Percentiles rank a stretch among this genome's conserved stretches.
phyloP scores from a whole-genome alignment of 208 protist species.

The Trypanosoma grayi region DNA sequence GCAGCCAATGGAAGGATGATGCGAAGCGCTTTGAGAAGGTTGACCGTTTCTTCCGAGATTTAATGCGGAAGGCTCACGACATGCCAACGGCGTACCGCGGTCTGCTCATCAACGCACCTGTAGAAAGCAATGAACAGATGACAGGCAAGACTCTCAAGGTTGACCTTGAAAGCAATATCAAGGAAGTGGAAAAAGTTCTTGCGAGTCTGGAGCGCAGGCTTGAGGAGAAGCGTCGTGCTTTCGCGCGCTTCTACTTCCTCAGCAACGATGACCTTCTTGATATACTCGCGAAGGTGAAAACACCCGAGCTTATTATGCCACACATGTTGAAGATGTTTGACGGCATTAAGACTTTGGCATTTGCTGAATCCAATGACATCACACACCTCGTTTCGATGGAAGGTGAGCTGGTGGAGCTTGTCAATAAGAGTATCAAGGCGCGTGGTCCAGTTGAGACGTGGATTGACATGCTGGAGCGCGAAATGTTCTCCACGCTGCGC shows the following conservation, averaged over 20 bases:
- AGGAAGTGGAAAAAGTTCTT: conserved; percentile 93
- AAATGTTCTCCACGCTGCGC: conserved; percentile 93
- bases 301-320: conserved; percentile 96
- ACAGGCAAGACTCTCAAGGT: conserved; percentile 70
- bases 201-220: conserved; percentile 94
- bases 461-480: conserved; percentile 94
- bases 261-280: conserved; percentile 97
- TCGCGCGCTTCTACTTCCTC: conserved; percentile 98
- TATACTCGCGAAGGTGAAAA: conserved; percentile 97
- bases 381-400: conserved; percentile 92
- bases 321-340: conserved; percentile 99
- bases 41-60: conserved; percentile 93
- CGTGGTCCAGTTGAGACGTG: conserved; percentile 94
- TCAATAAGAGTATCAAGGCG: conserved; percentile 94
- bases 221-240: conserved; percentile 95
- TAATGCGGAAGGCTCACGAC: conserved; percentile 94
- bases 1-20: conserved; percentile 96
- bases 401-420: conserved; percentile 85
- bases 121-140: conserved; percentile 49
- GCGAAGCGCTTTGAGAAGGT: conserved; percentile 94
- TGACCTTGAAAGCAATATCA: conserved; percentile 90
- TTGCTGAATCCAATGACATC: conserved; percentile 83
- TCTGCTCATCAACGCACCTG: conserved; percentile 85
- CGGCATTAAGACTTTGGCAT: conserved; percentile 88
- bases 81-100: conserved; percentile 87